Percentiles rank a stretch among this genome's conserved stretches.
Evolutionary conservation across 2,329 filamentous ascomycete species (phyloP).

Genomic region (Pseudodiploospora longispora): DNA sequence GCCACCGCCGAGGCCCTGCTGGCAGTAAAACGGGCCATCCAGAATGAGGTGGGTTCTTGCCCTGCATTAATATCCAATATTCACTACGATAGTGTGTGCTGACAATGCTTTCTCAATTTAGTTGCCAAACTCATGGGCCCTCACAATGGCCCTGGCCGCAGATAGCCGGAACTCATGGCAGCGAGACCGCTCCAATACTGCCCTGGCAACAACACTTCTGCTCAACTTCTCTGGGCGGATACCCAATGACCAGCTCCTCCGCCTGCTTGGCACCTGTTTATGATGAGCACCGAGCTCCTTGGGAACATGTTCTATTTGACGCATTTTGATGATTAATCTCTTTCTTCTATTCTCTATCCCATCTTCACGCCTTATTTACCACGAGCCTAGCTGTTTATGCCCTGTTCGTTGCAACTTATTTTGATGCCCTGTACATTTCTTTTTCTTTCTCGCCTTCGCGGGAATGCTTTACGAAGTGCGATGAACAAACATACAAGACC

Average conservation of each 20-base stretch:
- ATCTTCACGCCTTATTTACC: not conserved
- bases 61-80: too few relatives aligned
- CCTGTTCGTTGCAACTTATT: too few relatives aligned
- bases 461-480: too few relatives aligned
- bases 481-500: too few relatives aligned
- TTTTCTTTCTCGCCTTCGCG: too few relatives aligned
- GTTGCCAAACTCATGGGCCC: constrained; percentile 19
- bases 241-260: constrained; percentile 16
- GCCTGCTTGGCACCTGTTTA: constrained; percentile 17
- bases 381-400: too few relatives aligned
- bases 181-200: constrained; percentile 16
- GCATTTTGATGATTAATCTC: too few relatives aligned
- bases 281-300: constrained; percentile 3
- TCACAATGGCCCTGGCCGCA: constrained; percentile 16
- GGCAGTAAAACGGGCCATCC: constrained; percentile 13
- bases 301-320: too few relatives aligned
- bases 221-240: constrained; percentile 17
- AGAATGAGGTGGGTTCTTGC: constrained; percentile 14
- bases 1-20: constrained; percentile 8
- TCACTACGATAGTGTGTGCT: too few relatives aligned
- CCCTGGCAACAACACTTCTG: constrained; percentile 17
- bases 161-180: constrained; percentile 11
- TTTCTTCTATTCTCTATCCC: not conserved
- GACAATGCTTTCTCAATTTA: constrained; percentile 1
- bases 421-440: too few relatives aligned